Evolutionary conservation across 257 asterid genomes (phyloP), one percentile per base, ranked within the genome.

Genomic region (Paulownia fortunei): DNA sequence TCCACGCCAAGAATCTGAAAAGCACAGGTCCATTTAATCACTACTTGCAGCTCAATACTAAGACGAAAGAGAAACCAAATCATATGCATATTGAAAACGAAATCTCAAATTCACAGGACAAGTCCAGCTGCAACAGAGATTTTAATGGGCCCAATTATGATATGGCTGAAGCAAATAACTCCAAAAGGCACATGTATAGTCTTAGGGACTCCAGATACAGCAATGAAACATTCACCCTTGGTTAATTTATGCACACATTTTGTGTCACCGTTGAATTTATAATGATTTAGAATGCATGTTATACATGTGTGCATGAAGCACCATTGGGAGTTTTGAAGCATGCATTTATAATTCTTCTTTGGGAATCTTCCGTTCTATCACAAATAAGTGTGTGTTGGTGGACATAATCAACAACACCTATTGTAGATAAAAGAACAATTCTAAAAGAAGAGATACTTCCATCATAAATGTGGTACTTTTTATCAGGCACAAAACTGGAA

Each of bases 1-100:
- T 90, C 98, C 39, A 92, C 98, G 26, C 98, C 97, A 21, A 92
- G 92, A 75, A 92, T 90, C 98, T 94, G 63, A 27, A 79, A 49
- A 49, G 61, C 64, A 82, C 47, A 76, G 4, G 39, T 51, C 26
- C 60, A 69, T 6, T 59, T 7, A 59, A 41, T 44, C 64, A 74
- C 47, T 69, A 58, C 13, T 39, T 66, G 26, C 52, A 62, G 66
- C 19, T 64, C 18, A 56, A 77, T 21, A 69, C 36, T 23, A 64
- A 41, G 27, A 54, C 18, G 2, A 15, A 47, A 8, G 65, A 13
- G n/a, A 72, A 74, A 26, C 46, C 10, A 39, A 46, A 15, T 9
- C 21, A 69, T 42, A 72, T 30, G 16, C 5, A 44, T 3, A 47
- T 13, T 12, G 19, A 9, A 76, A 52, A 59, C 21, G 39, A 36